Evolutionary conservation across 139 green algal genomes (phyloP).

Genomic region (Volvox reticuliferus): DNA sequence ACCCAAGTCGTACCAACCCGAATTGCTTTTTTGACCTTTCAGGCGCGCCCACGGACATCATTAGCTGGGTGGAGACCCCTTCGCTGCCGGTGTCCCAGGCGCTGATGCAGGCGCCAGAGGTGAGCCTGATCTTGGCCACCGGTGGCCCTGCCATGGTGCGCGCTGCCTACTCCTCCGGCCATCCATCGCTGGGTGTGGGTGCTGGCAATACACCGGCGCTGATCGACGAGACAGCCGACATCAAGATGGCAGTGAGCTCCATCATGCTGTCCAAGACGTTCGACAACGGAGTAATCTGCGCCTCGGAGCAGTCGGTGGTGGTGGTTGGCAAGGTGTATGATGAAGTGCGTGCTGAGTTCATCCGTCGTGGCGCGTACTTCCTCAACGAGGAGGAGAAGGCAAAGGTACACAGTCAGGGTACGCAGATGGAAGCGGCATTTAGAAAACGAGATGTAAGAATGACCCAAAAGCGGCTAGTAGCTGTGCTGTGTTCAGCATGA

Average conservation of each 20-base stretch:
- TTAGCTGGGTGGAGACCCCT: slow-evolving; percentile 75
- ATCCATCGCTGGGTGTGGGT: slow-evolving; percentile 79
- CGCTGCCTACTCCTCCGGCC: slow-evolving; percentile 75
- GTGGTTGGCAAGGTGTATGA: slow-evolving; percentile 71
- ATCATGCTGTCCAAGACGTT: slow-evolving; percentile 79
- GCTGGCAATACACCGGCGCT: slow-evolving; percentile 81
- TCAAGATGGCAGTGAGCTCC: slow-evolving; percentile 68
- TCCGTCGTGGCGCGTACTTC: slow-evolving; percentile 72
- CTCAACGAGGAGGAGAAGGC: slow-evolving; percentile 70
- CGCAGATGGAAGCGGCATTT: no score
- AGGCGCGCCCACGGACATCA: slow-evolving; percentile 69
- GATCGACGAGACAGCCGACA: slow-evolving; percentile 76
- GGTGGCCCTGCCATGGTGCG: slow-evolving; percentile 79
- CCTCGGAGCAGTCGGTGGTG: slow-evolving; percentile 78
- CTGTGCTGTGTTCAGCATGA: no score
- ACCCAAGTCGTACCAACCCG: no score
- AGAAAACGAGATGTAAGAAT: no score
- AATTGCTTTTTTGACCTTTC: no score
- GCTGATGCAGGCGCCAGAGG: slow-evolving; percentile 72
- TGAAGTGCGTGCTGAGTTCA: slow-evolving; percentile 62
- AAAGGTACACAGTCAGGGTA: no score
- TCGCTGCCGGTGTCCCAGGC: slow-evolving; percentile 68
- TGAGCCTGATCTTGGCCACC: slow-evolving; percentile 78
- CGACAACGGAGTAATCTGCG: slow-evolving; percentile 84
- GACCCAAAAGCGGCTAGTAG: no score